Conservation (phyloP, 371 early-diverging fungal species). For the Phascolomyces articulosus region DNA sequence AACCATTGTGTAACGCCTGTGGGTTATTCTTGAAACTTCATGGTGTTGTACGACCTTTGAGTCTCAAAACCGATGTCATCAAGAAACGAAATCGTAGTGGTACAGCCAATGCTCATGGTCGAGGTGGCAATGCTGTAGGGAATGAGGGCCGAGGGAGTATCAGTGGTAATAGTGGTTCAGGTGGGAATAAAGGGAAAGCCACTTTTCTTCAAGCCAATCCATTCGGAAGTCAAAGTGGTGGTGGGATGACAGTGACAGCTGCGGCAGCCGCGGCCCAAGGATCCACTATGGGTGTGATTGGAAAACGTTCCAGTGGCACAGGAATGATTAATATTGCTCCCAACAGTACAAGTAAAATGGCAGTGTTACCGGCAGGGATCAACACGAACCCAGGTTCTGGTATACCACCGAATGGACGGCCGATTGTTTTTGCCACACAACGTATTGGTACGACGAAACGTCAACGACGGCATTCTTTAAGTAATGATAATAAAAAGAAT, state of each 20-base stretch:
- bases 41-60: constrained; percentile 75
- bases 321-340: constrained; percentile 28
- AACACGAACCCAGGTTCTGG: neutral
- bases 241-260: constrained; percentile 4
- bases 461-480: constrained; percentile 41
- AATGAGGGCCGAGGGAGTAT: constrained; percentile 1
- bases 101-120: constrained; percentile 6
- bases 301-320: constrained; percentile 24
- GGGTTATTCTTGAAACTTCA: constrained; percentile 82
- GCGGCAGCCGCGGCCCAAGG: constrained; percentile 13
- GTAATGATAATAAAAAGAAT: constrained; percentile 17
- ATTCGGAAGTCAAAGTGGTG: neutral
- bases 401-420: constrained; percentile 17
- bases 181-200: constrained; percentile 7
- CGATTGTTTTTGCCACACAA: constrained; percentile 36
- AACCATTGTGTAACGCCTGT: constrained; percentile 66
- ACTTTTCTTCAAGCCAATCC: constrained; percentile 1
- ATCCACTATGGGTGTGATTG: constrained; percentile 26
- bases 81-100: constrained; percentile 75
- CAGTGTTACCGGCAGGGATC: constrained; percentile 5
- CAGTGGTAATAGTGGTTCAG: neutral
- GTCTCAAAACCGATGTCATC: constrained; percentile 80
- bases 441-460: constrained; percentile 32
- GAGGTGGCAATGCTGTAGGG: neutral
- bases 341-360: constrained; percentile 9